Base-by-base conservation (phyloP, 2,329 filamentous ascomycete genomes). In the Pseudogymnoascus sp. region DNA sequence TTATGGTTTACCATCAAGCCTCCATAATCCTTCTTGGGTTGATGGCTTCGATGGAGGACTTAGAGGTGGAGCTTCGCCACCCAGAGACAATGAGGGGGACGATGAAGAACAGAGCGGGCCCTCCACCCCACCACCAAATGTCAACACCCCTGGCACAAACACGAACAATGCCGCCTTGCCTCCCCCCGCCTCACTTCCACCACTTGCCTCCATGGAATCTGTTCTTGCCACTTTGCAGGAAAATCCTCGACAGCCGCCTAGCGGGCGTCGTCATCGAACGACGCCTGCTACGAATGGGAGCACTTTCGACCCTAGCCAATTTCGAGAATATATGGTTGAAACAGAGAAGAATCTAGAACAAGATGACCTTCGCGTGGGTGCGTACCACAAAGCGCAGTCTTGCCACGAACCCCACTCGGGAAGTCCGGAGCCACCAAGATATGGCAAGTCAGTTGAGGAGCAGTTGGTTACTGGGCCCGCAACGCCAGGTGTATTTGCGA, bases 361-460 rank as follows among this genome's bases (percentile, higher is more conserved):
- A 18, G 49, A 55, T 55, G 16, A 55, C 11, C 49, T 55, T 55
- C 49, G 49, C 6, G 28, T 55, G n/a, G n/a, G 8, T 11, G 28
- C 49, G 18, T 55, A 55, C 9, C 25, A 33, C 11, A 33, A 55
- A 18, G n/a, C n/a, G 4, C 49, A 55, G n/a, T 55, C 49, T 33
- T 11, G 14, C 49, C 49, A 55, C 16, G 49, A 55, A 55, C 49
- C 49, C n/a, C n/a, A 55, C 16, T 9, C 49, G 11, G n/a, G n/a
- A 2, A 55, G 21, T 28, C 49, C 49, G 6, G 49, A 55, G 14
- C 49, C 49, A 12, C 28, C 49, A 12, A 55, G 16, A 18, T 55
- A 55, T 55, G 49, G 49, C n/a, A 55, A 55, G 28, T 55, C 49
- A 55, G 49, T 55, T 33, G 49, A 55, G 49, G 18, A 21, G 3